These are phyloP conservation scores for Candida easanensis DNA, from an alignment of 805 yeast species.

Conservation along the genomic window DNA sequence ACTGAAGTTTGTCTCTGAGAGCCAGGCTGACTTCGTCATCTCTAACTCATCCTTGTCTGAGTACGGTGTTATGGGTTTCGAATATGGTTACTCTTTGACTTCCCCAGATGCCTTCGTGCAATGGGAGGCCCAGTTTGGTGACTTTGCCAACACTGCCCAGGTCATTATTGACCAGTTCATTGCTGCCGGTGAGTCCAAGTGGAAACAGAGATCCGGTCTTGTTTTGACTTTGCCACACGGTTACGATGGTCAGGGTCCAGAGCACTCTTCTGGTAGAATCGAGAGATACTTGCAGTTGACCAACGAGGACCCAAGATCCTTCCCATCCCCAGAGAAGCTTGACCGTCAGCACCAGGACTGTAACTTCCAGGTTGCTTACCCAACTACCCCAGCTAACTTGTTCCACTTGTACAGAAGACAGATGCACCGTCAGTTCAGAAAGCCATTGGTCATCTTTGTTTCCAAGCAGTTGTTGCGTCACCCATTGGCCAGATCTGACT, in stretches of 20 bases:
- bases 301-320: slow-evolving; percentile 91
- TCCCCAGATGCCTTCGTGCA: slow-evolving; percentile 95
- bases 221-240: slow-evolving; percentile 97
- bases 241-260: slow-evolving; percentile 99
- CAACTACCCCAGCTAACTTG: slow-evolving; percentile 94
- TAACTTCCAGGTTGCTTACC: slow-evolving; percentile 97
- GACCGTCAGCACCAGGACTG: slow-evolving; percentile 98
- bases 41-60: slow-evolving; percentile 95
- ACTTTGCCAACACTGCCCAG: slow-evolving; percentile 99
- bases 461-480: slow-evolving; percentile 94
- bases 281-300: slow-evolving; percentile 96
- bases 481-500: slow-evolving; percentile 89
- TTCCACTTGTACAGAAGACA: slow-evolving; percentile 98
- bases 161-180: slow-evolving; percentile 95
- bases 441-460: slow-evolving; percentile 82
- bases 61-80: slow-evolving; percentile 99
- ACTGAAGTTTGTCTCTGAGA: slow-evolving; percentile 70
- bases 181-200: slow-evolving; percentile 95
- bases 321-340: slow-evolving; percentile 87
- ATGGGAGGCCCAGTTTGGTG: slow-evolving; percentile 99
- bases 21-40: slow-evolving; percentile 83
- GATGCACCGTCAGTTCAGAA: slow-evolving; percentile 98
- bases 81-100: slow-evolving; percentile 96
- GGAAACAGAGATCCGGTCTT: slow-evolving; percentile 98
- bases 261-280: slow-evolving; percentile 96